Evolutionary conservation across 106 monocot species (phyloP), one percentile per base, ranked within the genome.

Genomic region (Posidonia australis): DNA sequence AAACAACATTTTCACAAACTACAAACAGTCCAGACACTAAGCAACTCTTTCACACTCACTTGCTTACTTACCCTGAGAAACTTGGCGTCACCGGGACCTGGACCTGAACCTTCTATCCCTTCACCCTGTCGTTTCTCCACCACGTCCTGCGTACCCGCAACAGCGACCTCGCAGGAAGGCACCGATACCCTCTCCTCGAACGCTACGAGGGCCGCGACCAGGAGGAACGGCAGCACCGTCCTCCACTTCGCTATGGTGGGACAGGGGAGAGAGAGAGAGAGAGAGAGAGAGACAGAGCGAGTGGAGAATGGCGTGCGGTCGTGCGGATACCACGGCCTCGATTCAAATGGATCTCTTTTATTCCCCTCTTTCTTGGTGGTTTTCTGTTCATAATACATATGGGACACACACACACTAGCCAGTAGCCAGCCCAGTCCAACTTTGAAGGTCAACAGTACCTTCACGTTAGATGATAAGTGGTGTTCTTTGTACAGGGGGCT

Each of bases 31-130:
- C 13, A 49, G 12, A 32, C 20, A n/a, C n/a, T n/a, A n/a, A n/a
- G n/a, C n/a, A n/a, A n/a, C n/a, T n/a, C n/a, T n/a, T n/a, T n/a
- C n/a, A n/a, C n/a, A n/a, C n/a, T n/a, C n/a, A n/a, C n/a, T n/a
- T 16, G n/a, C 10, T 24, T 5, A 9, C 28, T 65, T 60, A 86
- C 86, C 49, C 55, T 63, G 25, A 82, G 74, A 56, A 82, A 79
- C 67, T 76, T 79, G 67, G 79, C 51, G 46, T 72, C 74, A 17
- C 23, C 52, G 9, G 77, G 20, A 51, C 51, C 17, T 9, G 5
- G n/a, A 9, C 48, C 10, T 20, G 24, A 13, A 28, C 1, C 17
- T 24, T 43, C 47, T 12, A n/a, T 48, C 3, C 21, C 56, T 6
- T 61, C 74, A 5, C 49, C 27, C 49, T 58, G 58, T 58, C 30